Base-by-base conservation (phyloP, 768 basidiomycete genomes). In the Trametes meyenii region DNA sequence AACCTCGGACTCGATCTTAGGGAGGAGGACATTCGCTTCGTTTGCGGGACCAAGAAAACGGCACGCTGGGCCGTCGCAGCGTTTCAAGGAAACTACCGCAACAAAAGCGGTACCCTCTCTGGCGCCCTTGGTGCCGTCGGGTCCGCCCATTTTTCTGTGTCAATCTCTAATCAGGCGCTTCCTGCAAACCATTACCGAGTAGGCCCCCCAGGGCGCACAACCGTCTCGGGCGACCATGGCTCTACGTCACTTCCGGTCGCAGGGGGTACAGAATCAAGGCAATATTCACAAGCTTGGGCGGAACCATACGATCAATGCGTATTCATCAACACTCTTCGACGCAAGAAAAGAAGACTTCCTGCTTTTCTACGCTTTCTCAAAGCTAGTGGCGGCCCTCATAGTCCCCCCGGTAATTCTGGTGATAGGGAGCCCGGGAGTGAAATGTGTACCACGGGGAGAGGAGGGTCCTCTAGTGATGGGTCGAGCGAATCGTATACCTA, bases 261-360 rank as follows among this genome's bases (percentile, higher is more conserved):
- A 17, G 17, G n/a, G n/a, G n/a, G n/a, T n/a, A n/a, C n/a, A n/a
- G n/a, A n/a, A n/a, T n/a, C 3, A 44, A 17, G 43, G 43, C n/a
- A 21, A 21, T 21, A 19, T 21, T 21, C 14, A 44, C 21, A 10
- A 21, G 8, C 43, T 21, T 21, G 14, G 43, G n/a, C 14, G 21
- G 14, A 17, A 21, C 43, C 43, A 21, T 46, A 13, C 45, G 59
- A 64, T 35, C 63, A 60, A 38, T 64, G 58, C n/a, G 57, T 64
- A 10, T 64, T 64, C 44, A 42, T 64, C n/a, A 54, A 64, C 29
- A 33, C 60, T 60, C 43, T 64, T 50, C 63, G 60, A 64, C 55
- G 26, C 49, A 33, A 33, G 48, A 64, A 64, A 23, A 42, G 38
- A 11, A 33, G 60, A 26, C 24, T 42, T 33, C 56, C 39, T 8